These are phyloP conservation scores for Pseudogymnoascus sp. DNA, from an alignment of 2,329 filamentous ascomycete species.

Conservation along the genomic window DNA sequence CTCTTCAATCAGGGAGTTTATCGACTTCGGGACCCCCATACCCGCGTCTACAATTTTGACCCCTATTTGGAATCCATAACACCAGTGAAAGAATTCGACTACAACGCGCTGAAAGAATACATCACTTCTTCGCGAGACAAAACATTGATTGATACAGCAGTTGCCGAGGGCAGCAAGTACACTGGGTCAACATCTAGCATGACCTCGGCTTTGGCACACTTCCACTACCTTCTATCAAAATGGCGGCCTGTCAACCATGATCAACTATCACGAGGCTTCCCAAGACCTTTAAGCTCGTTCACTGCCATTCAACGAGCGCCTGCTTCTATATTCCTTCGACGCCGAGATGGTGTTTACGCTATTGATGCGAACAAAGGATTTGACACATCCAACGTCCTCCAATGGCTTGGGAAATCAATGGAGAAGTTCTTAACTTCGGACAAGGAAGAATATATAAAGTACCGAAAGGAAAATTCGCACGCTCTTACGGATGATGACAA, in stretches of 20 bases:
- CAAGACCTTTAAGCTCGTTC: slow-evolving; percentile 56
- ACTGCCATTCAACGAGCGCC: slow-evolving; percentile 69
- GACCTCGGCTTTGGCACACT: slow-evolving; percentile 80
- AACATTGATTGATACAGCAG: slow-evolving; percentile 62
- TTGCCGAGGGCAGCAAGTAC: slow-evolving; percentile 66
- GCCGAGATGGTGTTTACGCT: slow-evolving; percentile 76
- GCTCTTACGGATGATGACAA: slow-evolving; percentile 67
- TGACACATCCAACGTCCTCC: slow-evolving; percentile 77
- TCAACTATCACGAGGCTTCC: slow-evolving; percentile 63
- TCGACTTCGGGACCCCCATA: slow-evolving; percentile 79
- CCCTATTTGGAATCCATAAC: slow-evolving; percentile 90
- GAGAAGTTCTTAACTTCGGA: slow-evolving; percentile 87
- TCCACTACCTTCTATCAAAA: slow-evolving; percentile 82
- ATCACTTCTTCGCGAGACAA: slow-evolving; percentile 85
- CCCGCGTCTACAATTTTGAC: slow-evolving; percentile 92
- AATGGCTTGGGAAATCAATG: slow-evolving; percentile 90
- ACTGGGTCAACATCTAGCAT: slow-evolving; percentile 96
- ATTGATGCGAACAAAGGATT: slow-evolving; percentile 95
- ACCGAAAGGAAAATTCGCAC: slow-evolving; percentile 62
- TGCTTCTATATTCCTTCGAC: slow-evolving; percentile 70
- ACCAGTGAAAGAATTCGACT: slow-evolving; percentile 90
- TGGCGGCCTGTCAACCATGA: slow-evolving; percentile 68
- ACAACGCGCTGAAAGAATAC: slow-evolving; percentile 76
- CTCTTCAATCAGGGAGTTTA: slow-evolving; percentile 94
- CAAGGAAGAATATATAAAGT: slow-evolving; percentile 78